phyloP scores from a whole-genome alignment of 1,284 basidiomycete genomes.

The Cutaneotrichosporon cavernicola region DNA sequence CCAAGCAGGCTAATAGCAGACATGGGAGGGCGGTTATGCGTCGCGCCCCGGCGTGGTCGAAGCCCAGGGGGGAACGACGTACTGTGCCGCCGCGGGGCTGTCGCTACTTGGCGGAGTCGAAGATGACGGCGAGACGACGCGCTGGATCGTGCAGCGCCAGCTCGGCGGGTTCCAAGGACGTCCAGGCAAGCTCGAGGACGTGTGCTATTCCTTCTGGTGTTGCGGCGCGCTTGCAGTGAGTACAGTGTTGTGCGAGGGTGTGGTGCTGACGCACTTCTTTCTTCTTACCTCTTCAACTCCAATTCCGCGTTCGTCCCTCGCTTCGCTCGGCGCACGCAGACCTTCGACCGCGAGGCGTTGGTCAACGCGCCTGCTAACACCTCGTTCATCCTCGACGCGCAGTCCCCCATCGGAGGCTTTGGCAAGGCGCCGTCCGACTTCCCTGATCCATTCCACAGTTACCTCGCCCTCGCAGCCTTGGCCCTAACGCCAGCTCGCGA shows the following conservation, averaged over 20 bases:
- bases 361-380: constrained; percentile 62
- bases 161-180: constrained; percentile 80
- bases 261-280: not conserved
- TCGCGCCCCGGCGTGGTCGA: constrained; percentile 74
- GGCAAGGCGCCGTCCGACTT: constrained; percentile 73
- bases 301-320: not conserved
- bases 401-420: constrained; percentile 81
- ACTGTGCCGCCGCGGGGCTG: constrained; percentile 80
- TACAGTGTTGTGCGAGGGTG: constrained; percentile 6
- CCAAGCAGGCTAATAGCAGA: constrained; percentile 56
- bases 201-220: constrained; percentile 95
- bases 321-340: constrained; percentile 54
- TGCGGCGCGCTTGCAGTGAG: constrained; percentile 71
- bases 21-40: constrained; percentile 89
- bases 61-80: constrained; percentile 90
- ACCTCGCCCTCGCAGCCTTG: constrained; percentile 77
- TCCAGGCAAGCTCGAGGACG: constrained; percentile 79
- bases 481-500: constrained; percentile 60
- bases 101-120: constrained; percentile 54
- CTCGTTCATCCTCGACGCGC: constrained; percentile 68
- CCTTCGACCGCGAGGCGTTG: constrained; percentile 61
- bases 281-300: not conserved
- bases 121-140: constrained; percentile 52
- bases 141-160: constrained; percentile 76
- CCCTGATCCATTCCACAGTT: constrained; percentile 90